Percentiles rank a stretch among this genome's conserved stretches.
Conservation (phyloP, 345 rosid genomes). For the Eucalyptus sp. region DNA sequence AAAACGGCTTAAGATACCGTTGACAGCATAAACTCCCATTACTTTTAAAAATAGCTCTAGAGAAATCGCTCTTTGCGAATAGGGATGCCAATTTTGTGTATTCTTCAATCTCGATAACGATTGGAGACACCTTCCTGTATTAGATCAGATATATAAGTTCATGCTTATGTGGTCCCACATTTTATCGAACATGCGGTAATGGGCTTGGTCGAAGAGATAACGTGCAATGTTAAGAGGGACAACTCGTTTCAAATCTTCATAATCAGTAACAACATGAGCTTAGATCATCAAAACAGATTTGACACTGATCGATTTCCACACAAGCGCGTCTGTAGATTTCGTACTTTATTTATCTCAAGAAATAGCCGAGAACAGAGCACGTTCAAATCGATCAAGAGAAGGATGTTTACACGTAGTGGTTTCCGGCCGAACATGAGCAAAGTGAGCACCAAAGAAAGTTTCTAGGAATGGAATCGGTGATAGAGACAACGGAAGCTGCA, state of each 20-base stretch:
- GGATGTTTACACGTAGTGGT: background rate
- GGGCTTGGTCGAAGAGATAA: background rate
- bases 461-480: background rate
- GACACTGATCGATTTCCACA: background rate
- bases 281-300: background rate
- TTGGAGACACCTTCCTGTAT: background rate
- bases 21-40: background rate
- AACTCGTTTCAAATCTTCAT: background rate
- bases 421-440: background rate
- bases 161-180: background rate
- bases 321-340: background rate
- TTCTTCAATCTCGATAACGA: background rate
- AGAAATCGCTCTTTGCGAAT: background rate
- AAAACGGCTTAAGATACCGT: background rate
- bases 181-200: background rate
- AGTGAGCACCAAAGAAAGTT: background rate
- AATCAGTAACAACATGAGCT: background rate
- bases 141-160: background rate
- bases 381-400: background rate
- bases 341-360: background rate
- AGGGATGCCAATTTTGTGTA: background rate
- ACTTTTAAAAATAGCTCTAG: background rate
- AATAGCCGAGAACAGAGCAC: background rate
- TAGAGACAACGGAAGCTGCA: background rate
- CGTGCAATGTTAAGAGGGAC: background rate